Percentiles rank a stretch among this genome's conserved stretches.
These are phyloP conservation scores for Asterophora lycoperdoides DNA, from an alignment of 768 basidiomycete species.

Conservation along the genomic window DNA sequence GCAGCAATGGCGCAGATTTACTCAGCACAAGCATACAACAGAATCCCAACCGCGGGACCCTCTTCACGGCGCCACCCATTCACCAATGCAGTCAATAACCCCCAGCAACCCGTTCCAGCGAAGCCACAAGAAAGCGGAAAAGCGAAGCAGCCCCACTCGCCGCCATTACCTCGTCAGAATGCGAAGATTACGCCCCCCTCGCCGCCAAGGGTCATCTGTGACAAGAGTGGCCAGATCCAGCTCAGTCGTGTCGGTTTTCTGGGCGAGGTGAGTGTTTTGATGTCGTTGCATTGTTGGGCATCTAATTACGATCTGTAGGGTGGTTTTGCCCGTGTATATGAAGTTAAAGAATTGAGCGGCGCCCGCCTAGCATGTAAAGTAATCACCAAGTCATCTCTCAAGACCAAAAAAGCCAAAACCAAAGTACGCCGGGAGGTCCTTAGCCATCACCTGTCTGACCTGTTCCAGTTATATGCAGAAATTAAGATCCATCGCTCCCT, in stretches of 20 bases:
- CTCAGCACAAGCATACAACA: conserved; percentile 29
- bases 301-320: conserved; percentile 37
- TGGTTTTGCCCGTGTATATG: conserved; percentile 95
- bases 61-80: conserved; percentile 27
- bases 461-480: conserved; percentile 85
- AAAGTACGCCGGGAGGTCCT: conserved; percentile 50
- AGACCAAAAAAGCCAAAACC: conserved; percentile 95
- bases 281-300: conserved; percentile 23
- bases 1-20: conserved; percentile 32
- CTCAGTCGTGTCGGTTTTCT: conserved; percentile 78
- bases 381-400: conserved; percentile 86
- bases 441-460: not conserved
- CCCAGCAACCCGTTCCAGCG: conserved; percentile 27
- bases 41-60: conserved; percentile 25
- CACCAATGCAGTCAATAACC: conserved; percentile 30
- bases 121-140: conserved; percentile 38
- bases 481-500: conserved; percentile 96
- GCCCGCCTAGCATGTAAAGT: conserved; percentile 84
- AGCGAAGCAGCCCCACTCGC: conserved; percentile 41
- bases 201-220: conserved; percentile 71
- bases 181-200: conserved; percentile 78
- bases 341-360: conserved; percentile 73
- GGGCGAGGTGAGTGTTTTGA: conserved; percentile 68
- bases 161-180: conserved; percentile 78
- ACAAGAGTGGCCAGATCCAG: conserved; percentile 51